Conservation (phyloP, 2,329 filamentous ascomycete species). For the Microsporum canis region DNA sequence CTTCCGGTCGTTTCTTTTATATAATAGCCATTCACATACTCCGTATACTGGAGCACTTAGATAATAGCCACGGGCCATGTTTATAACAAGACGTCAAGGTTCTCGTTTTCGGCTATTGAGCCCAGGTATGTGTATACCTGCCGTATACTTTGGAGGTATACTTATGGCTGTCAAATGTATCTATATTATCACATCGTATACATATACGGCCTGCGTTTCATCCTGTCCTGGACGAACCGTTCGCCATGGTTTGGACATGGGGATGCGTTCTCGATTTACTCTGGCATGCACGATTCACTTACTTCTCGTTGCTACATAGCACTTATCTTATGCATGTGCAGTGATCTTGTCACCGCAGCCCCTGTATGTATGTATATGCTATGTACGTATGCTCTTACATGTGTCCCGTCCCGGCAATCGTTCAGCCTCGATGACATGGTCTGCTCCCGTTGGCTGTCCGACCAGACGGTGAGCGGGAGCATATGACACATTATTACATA, state of each 20-base stretch:
- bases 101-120: background rate
- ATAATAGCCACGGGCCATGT: no score
- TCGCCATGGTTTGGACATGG: background rate
- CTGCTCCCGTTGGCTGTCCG: slow-evolving; percentile 1
- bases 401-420: background rate
- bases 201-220: background rate
- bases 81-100: background rate
- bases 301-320: background rate
- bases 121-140: background rate
- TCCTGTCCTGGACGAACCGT: background rate
- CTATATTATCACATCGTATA: background rate
- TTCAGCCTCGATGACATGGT: slow-evolving; percentile 4
- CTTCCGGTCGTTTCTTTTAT: background rate
- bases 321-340: background rate
- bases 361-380: background rate
- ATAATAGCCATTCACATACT: background rate
- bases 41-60: no score
- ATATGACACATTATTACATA: background rate
- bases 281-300: no score
- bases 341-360: background rate
- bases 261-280: background rate
- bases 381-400: background rate
- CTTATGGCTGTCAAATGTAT: background rate
- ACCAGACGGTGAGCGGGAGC: background rate
- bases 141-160: background rate